Base-by-base conservation (phyloP, 176 grass and related monocot species). In the Avena sativa region DNA sequence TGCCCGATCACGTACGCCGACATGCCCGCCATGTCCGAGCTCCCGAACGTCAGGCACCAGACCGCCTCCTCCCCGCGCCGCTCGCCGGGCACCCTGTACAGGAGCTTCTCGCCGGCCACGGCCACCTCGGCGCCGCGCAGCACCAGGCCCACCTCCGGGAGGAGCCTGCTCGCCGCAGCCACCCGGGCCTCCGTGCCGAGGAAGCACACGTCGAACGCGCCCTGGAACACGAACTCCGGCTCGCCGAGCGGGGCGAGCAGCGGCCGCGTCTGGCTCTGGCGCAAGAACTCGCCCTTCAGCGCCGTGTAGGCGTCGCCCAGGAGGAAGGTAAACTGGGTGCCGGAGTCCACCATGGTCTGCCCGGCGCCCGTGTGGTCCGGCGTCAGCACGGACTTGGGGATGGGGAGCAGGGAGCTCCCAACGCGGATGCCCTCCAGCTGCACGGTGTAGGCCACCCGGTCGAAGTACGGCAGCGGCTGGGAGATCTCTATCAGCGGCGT, bases 21-120 rank as follows among this genome's bases (percentile, higher is more conserved):
- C 46, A 95, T 60, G 44, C 86, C 91, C 13, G 89, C 93, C 89
- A 93, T 81, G 51, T 98, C 95, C 32, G 91, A 89, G 86, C 82
- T 95, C 15, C 95, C 93, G 75, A 98, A 98, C 71, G 91, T 93
- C 16, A 93, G 87, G 88, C 95, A 98, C 95, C 95, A 95, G 60
- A 98, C 93, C 10, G 83, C 89, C 46, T 93, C 93, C n/a, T 13
- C 51, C 21, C 81, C 95, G 13, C 89, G 86, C 76, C 78, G 64
- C 91, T 93, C 91, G 13, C 87, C 85, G 14, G 89, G 84, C 64
- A 88, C 95, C 47, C 30, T 83, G 91, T 98, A 93, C 73, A 98
- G 85, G 13, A 98, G 88, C 89, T 74, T 81, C 56, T 95, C 91
- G 15, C 89, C 87, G 21, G 66, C 55, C 72, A 98, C 84, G 38